Conservation (phyloP, 2,329 filamentous ascomycete genomes). For the Epichloe scottii region DNA sequence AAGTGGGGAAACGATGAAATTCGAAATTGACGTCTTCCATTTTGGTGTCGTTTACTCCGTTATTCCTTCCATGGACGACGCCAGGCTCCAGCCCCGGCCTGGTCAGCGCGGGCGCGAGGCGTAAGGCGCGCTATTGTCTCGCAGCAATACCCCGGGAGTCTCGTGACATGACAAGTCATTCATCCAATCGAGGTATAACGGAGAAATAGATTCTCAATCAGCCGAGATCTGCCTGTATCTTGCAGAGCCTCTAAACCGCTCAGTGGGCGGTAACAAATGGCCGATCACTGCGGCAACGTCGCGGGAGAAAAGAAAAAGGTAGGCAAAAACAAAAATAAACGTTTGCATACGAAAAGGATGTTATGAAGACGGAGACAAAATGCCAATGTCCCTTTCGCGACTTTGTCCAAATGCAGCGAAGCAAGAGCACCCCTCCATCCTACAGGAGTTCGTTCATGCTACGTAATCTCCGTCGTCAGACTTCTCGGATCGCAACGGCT, state of each 20-base stretch:
- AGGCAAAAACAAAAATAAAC: background rate
- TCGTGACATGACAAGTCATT: background rate
- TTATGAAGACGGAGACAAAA: background rate
- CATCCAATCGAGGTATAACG: too few relatives aligned
- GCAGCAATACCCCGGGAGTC: background rate
- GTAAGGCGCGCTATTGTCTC: background rate
- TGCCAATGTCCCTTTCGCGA: background rate
- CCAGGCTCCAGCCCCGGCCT: background rate
- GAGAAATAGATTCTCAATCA: too few relatives aligned
- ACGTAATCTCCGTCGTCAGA: background rate
- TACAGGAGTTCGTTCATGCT: background rate
- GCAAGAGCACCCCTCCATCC: background rate
- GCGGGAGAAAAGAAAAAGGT: background rate
- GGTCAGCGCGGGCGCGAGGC: background rate
- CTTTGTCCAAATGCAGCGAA: background rate
- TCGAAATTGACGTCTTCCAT: background rate
- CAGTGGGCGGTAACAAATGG: background rate
- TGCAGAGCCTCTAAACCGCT: too few relatives aligned
- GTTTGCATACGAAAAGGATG: background rate
- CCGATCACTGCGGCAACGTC: background rate
- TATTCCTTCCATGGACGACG: background rate
- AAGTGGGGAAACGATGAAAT: background rate
- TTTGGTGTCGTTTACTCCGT: background rate
- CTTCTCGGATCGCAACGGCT: too few relatives aligned
- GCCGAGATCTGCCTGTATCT: too few relatives aligned